Conservation (phyloP, 2,329 filamentous ascomycete species). For the Didymella exigua region DNA sequence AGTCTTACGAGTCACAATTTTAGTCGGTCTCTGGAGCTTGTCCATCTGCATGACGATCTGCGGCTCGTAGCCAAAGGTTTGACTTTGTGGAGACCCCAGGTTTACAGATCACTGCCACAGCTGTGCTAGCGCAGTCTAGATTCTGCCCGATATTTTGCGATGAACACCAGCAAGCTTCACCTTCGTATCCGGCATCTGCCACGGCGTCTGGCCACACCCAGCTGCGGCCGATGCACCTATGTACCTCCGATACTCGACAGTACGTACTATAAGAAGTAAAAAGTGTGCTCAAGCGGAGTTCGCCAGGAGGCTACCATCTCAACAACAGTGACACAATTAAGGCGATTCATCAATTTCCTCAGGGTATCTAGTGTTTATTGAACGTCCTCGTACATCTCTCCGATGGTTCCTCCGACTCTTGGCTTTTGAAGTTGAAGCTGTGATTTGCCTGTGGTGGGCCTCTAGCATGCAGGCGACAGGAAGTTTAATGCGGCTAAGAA, state of each 20-base stretch:
- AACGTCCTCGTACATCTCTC: not conserved
- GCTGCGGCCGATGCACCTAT: constrained; percentile 1
- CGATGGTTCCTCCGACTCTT: not conserved
- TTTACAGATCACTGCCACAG: constrained; percentile 14
- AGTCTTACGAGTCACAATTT: not conserved
- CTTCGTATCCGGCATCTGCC: not conserved
- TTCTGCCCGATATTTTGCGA: constrained; percentile 1
- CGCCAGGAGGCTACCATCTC: not conserved
- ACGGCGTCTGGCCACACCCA: not conserved
- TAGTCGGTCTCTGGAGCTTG: not conserved
- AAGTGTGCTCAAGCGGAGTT: not conserved
- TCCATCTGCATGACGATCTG: constrained; percentile 3
- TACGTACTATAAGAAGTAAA: not conserved
- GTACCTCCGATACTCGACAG: not conserved
- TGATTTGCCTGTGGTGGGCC: not conserved
- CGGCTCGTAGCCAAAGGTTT: not conserved
- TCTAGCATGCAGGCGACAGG: constrained; percentile 14
- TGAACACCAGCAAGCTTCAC: not conserved
- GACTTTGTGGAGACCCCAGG: constrained; percentile 15
- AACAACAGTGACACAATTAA: not conserved
- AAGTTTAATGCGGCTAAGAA: constrained; percentile 15
- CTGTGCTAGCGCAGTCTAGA: constrained; percentile 9
- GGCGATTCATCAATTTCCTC: constrained; percentile 6
- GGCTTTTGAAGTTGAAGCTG: not conserved
- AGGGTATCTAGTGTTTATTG: constrained; percentile 14